phyloP scores from a whole-genome alignment of 1,284 basidiomycete species.

The Farysia itapuensis region DNA sequence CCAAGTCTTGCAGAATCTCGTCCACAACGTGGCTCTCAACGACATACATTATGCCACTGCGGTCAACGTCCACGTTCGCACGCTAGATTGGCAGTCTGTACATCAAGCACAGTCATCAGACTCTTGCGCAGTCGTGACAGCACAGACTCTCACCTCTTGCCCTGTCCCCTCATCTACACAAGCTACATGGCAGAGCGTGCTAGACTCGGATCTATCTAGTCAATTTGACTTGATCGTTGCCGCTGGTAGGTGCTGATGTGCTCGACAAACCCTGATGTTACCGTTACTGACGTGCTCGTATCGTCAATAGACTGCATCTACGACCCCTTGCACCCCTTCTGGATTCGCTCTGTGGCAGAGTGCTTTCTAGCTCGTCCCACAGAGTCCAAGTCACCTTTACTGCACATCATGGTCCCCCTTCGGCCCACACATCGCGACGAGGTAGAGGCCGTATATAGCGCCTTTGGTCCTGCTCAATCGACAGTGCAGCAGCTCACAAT shows the following conservation, averaged over 20 bases:
- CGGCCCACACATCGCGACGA: slow-evolving; percentile 43
- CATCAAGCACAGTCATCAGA: slow-evolving; percentile 3
- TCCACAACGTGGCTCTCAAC: slow-evolving; percentile 32
- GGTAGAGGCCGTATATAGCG: slow-evolving; percentile 41
- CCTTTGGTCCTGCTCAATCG: slow-evolving; percentile 10
- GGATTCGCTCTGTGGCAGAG: slow-evolving; percentile 49
- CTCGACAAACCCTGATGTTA: too few relatives aligned
- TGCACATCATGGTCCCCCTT: slow-evolving; percentile 48
- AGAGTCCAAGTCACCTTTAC: slow-evolving; percentile 10
- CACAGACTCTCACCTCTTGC: slow-evolving; percentile 28
- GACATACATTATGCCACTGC: not conserved
- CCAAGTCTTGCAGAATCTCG: slow-evolving; percentile 43
- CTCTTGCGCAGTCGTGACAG: not conserved
- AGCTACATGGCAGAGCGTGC: not conserved
- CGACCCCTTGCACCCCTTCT: slow-evolving; percentile 44
- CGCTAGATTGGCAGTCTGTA: slow-evolving; percentile 50
- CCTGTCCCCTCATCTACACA: slow-evolving; percentile 20
- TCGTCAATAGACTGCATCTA: slow-evolving; percentile 53
- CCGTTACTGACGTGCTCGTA: too few relatives aligned
- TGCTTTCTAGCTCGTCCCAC: slow-evolving; percentile 5
- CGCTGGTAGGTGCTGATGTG: slow-evolving; percentile 33
- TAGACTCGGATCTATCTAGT: not conserved
- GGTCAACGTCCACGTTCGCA: slow-evolving; percentile 9
- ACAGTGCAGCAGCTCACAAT: slow-evolving; percentile 7
- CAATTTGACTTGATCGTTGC: slow-evolving; percentile 42